A percentile compares a stretch with the other conserved stretches of the same genome.
Conservation (phyloP, 129 eudicot species). For the Erigeron canadensis region DNA sequence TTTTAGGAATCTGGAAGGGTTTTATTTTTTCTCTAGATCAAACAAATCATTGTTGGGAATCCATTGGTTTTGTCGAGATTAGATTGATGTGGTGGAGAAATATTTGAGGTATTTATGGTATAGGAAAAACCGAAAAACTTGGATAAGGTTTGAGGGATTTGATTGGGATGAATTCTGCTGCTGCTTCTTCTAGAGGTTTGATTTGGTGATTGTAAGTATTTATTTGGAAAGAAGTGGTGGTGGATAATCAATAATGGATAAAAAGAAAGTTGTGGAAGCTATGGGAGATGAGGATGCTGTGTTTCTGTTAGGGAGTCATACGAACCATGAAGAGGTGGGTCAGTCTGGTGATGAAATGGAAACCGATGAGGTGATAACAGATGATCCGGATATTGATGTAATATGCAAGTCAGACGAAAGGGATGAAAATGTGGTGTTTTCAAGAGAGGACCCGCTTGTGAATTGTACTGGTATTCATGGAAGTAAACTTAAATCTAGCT, state of each 20-base stretch:
- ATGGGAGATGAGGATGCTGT: constrained; percentile 38
- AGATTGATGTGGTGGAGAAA: neutral
- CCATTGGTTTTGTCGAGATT: constrained; percentile 12
- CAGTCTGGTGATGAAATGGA: constrained; percentile 65
- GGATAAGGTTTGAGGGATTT: constrained; percentile 14
- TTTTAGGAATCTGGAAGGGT: neutral
- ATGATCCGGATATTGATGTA: constrained; percentile 30
- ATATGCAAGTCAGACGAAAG: constrained; percentile 31
- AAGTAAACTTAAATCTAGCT: constrained; percentile 59
- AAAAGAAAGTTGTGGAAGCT: constrained; percentile 37
- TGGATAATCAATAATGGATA: constrained; percentile 57
- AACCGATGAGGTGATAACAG: constrained; percentile 38
- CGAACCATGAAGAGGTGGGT: constrained; percentile 36
- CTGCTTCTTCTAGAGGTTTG: constrained; percentile 36
- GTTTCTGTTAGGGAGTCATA: constrained; percentile 37
- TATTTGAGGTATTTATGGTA: constrained; percentile 15
- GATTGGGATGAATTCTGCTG: constrained; percentile 27
- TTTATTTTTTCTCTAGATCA: neutral
- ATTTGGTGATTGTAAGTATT: constrained; percentile 3
- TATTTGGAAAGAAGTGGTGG: constrained; percentile 18
- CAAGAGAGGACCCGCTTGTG: constrained; percentile 68
- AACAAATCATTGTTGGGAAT: neutral
- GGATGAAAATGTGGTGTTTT: constrained; percentile 67
- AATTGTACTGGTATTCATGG: constrained; percentile 55
- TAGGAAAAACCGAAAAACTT: neutral